These are phyloP conservation scores for Phalaenopsis equestris DNA, from an alignment of 106 monocot species.

Conservation along the genomic window DNA sequence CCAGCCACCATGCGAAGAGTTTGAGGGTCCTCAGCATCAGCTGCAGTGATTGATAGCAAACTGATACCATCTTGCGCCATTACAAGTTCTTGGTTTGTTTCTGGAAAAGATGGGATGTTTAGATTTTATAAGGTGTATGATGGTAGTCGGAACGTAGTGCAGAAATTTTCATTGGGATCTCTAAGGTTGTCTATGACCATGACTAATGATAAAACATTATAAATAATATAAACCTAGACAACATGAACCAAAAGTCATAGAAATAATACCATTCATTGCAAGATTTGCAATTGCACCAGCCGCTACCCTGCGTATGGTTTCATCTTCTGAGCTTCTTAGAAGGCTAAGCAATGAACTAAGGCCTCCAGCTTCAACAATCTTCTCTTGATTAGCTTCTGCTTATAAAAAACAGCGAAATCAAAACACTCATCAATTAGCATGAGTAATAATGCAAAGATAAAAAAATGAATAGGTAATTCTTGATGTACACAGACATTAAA, in stretches of 20 bases:
- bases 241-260: neutral
- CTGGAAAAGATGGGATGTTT: slow-evolving; percentile 22
- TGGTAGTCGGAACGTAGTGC: neutral
- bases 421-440: neutral
- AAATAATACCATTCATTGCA: slow-evolving; percentile 87
- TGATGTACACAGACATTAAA: neutral
- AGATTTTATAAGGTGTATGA: neutral
- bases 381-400: slow-evolving; percentile 97
- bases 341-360: slow-evolving; percentile 84
- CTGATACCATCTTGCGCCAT: slow-evolving; percentile 83
- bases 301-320: slow-evolving; percentile 88
- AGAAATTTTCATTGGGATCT: neutral
- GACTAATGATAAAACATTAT: neutral
- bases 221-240: neutral
- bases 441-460: neutral
- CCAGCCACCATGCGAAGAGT: slow-evolving; percentile 99
- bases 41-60: slow-evolving; percentile 70
- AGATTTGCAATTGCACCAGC: slow-evolving; percentile 99
- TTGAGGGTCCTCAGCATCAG: slow-evolving; percentile 92
- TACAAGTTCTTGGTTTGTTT: slow-evolving; percentile 92
- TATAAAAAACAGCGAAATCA: slow-evolving; percentile 1
- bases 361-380: slow-evolving; percentile 98
- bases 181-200: neutral
- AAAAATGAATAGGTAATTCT: neutral
- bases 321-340: slow-evolving; percentile 86